Percentiles rank a stretch among this genome's conserved stretches.
phyloP scores from a whole-genome alignment of 257 asterid genomes.

The Prunella vulgaris region DNA sequence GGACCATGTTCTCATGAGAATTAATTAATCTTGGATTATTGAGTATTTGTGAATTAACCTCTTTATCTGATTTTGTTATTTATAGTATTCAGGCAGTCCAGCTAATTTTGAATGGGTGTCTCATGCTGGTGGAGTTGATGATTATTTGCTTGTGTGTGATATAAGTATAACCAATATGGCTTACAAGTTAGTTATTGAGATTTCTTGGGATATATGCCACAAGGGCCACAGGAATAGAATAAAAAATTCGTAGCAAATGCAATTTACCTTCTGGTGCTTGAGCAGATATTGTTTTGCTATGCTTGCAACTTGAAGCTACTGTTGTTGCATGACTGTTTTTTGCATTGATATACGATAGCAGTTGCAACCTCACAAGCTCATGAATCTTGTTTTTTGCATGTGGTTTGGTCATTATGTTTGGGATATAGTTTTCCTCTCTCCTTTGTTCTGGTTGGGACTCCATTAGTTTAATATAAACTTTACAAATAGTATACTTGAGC shows the following conservation, averaged over 20 bases:
- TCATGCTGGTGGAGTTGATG: background rate
- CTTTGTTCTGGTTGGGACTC: background rate
- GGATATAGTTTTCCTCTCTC: background rate
- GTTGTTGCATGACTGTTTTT: background rate
- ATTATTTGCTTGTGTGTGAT: background rate
- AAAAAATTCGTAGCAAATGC: background rate
- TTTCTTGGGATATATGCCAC: background rate
- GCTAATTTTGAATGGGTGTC: background rate
- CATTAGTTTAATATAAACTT: background rate
- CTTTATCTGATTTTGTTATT: background rate
- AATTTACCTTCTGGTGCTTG: background rate
- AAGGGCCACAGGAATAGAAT: background rate
- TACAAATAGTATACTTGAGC: background rate
- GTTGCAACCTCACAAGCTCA: background rate
- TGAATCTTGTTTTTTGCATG: background rate
- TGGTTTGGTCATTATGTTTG: background rate
- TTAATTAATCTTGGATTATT: background rate
- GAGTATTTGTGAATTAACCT: background rate
- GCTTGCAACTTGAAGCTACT: background rate
- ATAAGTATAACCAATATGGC: background rate
- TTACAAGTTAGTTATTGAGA: background rate
- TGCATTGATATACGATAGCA: background rate
- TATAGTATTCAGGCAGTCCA: background rate
- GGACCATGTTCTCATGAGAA: background rate
- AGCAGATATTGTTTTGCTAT: background rate